Evolutionary conservation across 2,329 filamentous ascomycete genomes (phyloP).

Genomic region (Lizonia empirigonia): DNA sequence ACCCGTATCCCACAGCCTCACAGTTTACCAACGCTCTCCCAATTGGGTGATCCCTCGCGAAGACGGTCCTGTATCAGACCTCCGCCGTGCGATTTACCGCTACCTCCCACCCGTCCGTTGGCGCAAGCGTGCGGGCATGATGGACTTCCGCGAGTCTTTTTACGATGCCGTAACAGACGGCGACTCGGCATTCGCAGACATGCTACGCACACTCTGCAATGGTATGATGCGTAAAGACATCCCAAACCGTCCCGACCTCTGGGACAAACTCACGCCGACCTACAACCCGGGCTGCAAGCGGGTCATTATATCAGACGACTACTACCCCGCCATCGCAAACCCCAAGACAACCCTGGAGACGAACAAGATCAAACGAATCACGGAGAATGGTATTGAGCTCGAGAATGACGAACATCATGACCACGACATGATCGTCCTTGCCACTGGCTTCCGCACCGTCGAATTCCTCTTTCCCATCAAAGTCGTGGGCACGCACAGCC

Average conservation of each 20-base stretch:
- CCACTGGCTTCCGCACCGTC: slow-evolving; percentile 64
- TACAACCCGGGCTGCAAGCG: slow-evolving; percentile 63
- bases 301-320: slow-evolving; percentile 62
- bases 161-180: slow-evolving; percentile 54
- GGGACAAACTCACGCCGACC: slow-evolving; percentile 59
- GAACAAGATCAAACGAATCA: slow-evolving; percentile 54
- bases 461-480: slow-evolving; percentile 65
- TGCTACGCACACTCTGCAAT: slow-evolving; percentile 48
- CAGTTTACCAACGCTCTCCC: slow-evolving; percentile 63
- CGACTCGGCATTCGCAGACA: slow-evolving; percentile 49
- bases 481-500: slow-evolving; percentile 54
- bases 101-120: slow-evolving; percentile 59
- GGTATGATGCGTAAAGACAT: slow-evolving; percentile 55
- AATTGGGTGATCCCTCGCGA: slow-evolving; percentile 64
- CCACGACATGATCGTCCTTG: slow-evolving; percentile 62
- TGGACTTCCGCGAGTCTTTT: slow-evolving; percentile 61
- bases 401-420: slow-evolving; percentile 50
- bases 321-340: slow-evolving; percentile 56
- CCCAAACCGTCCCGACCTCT: slow-evolving; percentile 56
- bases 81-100: slow-evolving; percentile 52
- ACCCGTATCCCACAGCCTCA: slow-evolving; percentile 56
- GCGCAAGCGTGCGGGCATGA: slow-evolving; percentile 57
- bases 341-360: slow-evolving; percentile 61
- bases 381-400: slow-evolving; percentile 55
- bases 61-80: slow-evolving; percentile 54